Base-by-base conservation (phyloP, 192 early-diverging fungal genomes). In the Glomus cerebriforme region DNA sequence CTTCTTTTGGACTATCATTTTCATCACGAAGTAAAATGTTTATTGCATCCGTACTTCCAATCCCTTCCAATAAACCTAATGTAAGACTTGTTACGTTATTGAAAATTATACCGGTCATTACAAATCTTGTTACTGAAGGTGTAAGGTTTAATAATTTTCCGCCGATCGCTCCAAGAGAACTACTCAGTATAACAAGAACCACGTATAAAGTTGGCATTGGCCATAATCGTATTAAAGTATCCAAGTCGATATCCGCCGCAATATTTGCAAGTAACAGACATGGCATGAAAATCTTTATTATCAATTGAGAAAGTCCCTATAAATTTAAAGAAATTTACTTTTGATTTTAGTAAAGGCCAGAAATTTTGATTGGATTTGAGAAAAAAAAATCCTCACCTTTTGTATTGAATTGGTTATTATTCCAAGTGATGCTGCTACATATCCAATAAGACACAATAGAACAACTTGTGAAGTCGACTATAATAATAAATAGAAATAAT, bases 101-200 rank as follows among this genome's bases (percentile, higher is more conserved):
- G 43, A 81, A 81, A 13, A 81, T 81, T 35, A 77, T 68, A 3
- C 80, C 73, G 26, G 80, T 76, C 7, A 54, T 58, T n/a, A 71
- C 29, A 31, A 81, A 81, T 71, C 63, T 81, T 13, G 35, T 68
- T 26, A 58, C 17, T 27, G 74, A 34, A 31, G 19, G 6, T 0
- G 26, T 24, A n/a, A 76, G 77, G 13, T 59, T 60, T 31, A 75
- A 77, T 45, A 81, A 26, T 43, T 81, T 77, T 70, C 80, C 80
- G 13, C 66, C 75, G 10, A 81, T 62, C 17, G 71, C 17, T 13
- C 62, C 80, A 29, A 77, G 24, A 31, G 27, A 22, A 22, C 45
- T 26, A 32, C 74, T 64, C 4, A 81, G 59, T 43, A 59, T 24
- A 10, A 34, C 7, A 54, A 70, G 71, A 10, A 60, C 12, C 4